Conservation (phyloP, 805 yeast species). For the Saccharomycopsis fermentans region DNA sequence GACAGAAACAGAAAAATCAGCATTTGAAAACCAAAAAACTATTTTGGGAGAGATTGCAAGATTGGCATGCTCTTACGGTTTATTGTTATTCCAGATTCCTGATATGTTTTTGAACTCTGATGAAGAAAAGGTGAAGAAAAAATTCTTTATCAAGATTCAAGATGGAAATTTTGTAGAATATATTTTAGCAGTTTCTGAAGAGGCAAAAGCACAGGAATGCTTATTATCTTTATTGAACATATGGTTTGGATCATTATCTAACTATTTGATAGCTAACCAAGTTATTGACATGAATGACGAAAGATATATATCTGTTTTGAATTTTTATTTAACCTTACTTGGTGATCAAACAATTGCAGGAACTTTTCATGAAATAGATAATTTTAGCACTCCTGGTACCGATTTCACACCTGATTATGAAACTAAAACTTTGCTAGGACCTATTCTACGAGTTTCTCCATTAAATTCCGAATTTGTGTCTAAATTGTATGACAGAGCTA, state of each 20-base stretch:
- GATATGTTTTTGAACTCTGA: constrained; percentile 32
- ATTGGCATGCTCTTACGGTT: constrained; percentile 49
- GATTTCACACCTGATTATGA: constrained; percentile 29
- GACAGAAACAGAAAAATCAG: constrained; percentile 34
- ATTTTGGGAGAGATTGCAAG: constrained; percentile 40
- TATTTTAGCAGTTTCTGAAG: constrained; percentile 43
- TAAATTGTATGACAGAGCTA: constrained; percentile 32
- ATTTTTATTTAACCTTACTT: constrained; percentile 48
- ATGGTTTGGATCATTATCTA: constrained; percentile 29
- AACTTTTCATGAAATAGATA: constrained; percentile 44
- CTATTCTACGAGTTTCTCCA: constrained; percentile 68
- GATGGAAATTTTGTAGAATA: constrained; percentile 32
- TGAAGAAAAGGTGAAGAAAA: constrained; percentile 19
- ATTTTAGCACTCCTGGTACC: constrained; percentile 37
- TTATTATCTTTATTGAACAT: constrained; percentile 24
- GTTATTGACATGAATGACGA: constrained; percentile 39
- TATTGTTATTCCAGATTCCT: constrained; percentile 58
- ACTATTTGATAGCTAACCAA: constrained; percentile 23
- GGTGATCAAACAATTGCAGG: constrained; percentile 53
- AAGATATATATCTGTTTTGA: constrained; percentile 41
- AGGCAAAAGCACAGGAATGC: constrained; percentile 59
- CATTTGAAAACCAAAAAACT: constrained; percentile 30
- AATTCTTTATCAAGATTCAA: constrained; percentile 21
- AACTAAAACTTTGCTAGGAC: constrained; percentile 59
- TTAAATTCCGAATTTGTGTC: constrained; percentile 39